phyloP scores from a whole-genome alignment of 177 flowering plant genomes.

The Vitis hybrid region DNA sequence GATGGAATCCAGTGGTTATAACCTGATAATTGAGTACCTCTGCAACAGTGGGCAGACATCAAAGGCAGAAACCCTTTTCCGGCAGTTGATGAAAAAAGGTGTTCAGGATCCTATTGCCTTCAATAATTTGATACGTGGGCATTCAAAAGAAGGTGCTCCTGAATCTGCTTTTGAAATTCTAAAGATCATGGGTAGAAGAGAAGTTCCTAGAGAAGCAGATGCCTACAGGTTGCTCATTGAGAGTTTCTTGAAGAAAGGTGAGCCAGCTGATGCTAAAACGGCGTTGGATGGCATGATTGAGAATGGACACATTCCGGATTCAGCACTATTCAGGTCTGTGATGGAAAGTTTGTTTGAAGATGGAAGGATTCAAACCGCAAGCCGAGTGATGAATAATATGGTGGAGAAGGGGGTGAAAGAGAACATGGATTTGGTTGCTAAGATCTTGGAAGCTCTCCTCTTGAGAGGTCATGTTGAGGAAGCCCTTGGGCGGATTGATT shows the following conservation, averaged over 20 bases:
- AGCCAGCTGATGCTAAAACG: conserved; percentile 88
- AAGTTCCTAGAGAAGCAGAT: conserved; percentile 54
- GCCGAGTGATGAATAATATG: conserved; percentile 90
- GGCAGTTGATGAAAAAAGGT: conserved; percentile 94
- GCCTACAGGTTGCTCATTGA: conserved; percentile 54
- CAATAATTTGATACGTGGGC: conserved; percentile 78
- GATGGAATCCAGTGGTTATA: conserved; percentile 70
- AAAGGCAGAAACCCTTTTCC: conserved; percentile 75
- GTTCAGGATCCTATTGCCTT: conserved; percentile 69
- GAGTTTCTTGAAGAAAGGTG: conserved; percentile 80
- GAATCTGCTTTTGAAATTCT: conserved; percentile 75
- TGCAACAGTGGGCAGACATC: conserved; percentile 68
- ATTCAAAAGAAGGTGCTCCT: conserved; percentile 74
- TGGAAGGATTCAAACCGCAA: conserved; percentile 94
- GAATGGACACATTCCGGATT: conserved; percentile 71
- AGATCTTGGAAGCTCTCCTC: conserved; percentile 85
- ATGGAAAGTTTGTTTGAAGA: conserved; percentile 80
- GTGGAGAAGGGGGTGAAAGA: conserved; percentile 87
- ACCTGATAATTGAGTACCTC: conserved; percentile 68
- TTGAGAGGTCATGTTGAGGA: conserved; percentile 95
- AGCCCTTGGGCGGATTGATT: conserved; percentile 79
- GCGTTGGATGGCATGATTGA: conserved; percentile 89
- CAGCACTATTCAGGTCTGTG: conserved; percentile 65
- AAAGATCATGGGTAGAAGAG: conserved; percentile 81
- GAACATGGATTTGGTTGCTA: conserved; percentile 78